These are phyloP conservation scores for Boletus pseudo-olivaceus DNA, from an alignment of 768 basidiomycete genomes.

Conservation along the genomic window DNA sequence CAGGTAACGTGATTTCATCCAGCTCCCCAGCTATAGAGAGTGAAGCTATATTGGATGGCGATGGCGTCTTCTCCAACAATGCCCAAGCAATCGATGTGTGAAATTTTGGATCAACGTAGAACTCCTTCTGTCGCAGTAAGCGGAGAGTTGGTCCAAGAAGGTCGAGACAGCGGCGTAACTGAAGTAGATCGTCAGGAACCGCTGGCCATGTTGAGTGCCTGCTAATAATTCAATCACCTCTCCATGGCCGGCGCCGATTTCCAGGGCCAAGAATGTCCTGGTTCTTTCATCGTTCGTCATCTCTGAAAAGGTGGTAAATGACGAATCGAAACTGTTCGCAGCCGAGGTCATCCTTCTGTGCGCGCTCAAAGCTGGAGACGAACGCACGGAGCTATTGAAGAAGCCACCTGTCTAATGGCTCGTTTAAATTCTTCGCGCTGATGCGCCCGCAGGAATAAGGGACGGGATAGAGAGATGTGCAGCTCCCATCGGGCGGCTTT, in stretches of 20 bases:
- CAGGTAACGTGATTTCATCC: slow-evolving; percentile 1
- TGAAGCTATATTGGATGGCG: slow-evolving; percentile 5
- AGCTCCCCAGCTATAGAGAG: not conserved
- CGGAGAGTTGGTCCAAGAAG: slow-evolving; percentile 57
- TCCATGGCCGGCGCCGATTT: slow-evolving; percentile 79
- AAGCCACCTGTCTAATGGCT: slow-evolving; percentile 53
- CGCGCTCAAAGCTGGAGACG: not conserved
- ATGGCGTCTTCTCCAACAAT: slow-evolving; percentile 43
- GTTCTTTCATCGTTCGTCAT: slow-evolving; percentile 79
- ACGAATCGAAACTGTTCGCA: slow-evolving; percentile 58
- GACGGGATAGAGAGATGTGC: slow-evolving; percentile 84
- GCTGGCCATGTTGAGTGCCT: not conserved
- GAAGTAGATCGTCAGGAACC: slow-evolving; percentile 18
- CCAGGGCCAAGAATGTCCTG: slow-evolving; percentile 74
- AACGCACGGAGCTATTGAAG: slow-evolving; percentile 43
- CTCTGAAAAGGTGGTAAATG: slow-evolving; percentile 69
- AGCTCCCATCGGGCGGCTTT: slow-evolving; percentile 40
- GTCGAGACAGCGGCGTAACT: slow-evolving; percentile 60
- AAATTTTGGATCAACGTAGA: slow-evolving; percentile 78
- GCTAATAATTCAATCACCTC: slow-evolving; percentile 47
- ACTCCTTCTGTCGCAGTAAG: slow-evolving; percentile 67
- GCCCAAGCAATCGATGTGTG: slow-evolving; percentile 92
- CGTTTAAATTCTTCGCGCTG: slow-evolving; percentile 72
- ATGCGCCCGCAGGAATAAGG: slow-evolving; percentile 73
- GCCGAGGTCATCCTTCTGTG: slow-evolving; percentile 7